phyloP scores from a whole-genome alignment of 2,329 filamentous ascomycete species.

The Ophiobolus disseminans region DNA sequence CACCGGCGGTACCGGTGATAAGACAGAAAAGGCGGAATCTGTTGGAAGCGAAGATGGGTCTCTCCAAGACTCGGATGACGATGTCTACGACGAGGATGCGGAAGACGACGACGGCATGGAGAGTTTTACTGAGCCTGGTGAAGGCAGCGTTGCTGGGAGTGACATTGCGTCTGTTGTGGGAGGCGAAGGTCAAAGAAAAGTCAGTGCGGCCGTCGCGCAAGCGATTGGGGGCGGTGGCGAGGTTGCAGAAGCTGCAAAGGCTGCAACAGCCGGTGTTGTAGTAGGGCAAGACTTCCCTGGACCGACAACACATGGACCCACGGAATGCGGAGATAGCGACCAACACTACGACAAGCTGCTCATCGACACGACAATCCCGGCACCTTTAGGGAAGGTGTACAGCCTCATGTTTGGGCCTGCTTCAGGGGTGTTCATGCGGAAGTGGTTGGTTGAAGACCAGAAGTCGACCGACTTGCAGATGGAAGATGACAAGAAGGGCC shows the following conservation, averaged over 20 bases:
- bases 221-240: slow-evolving; percentile 48
- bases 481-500: slow-evolving; percentile 79
- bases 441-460: slow-evolving; percentile 85
- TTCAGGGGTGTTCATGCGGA: slow-evolving; percentile 82
- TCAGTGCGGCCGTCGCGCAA: slow-evolving; percentile 63
- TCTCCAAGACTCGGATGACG: slow-evolving; percentile 74
- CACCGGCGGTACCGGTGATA: slow-evolving; percentile 74
- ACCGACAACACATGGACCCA: slow-evolving; percentile 79
- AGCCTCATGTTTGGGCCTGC: slow-evolving; percentile 82
- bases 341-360: slow-evolving; percentile 85
- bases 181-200: slow-evolving; percentile 66
- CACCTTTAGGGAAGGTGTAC: slow-evolving; percentile 91
- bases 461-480: slow-evolving; percentile 89
- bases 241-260: slow-evolving; percentile 46
- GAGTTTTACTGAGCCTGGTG: slow-evolving; percentile 64
- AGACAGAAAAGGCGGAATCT: slow-evolving; percentile 84
- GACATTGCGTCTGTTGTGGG: slow-evolving; percentile 60
- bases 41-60: slow-evolving; percentile 54
- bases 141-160: slow-evolving; percentile 62
- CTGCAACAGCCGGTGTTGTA: slow-evolving; percentile 50
- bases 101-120: slow-evolving; percentile 75
- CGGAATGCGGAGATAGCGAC: slow-evolving; percentile 80
- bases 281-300: slow-evolving; percentile 77
- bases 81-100: slow-evolving; percentile 80
- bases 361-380: slow-evolving; percentile 84